Evolutionary conservation across 345 rosid species (phyloP), one percentile per base, ranked within the genome.

Genomic region (Pistacia atlantica): DNA sequence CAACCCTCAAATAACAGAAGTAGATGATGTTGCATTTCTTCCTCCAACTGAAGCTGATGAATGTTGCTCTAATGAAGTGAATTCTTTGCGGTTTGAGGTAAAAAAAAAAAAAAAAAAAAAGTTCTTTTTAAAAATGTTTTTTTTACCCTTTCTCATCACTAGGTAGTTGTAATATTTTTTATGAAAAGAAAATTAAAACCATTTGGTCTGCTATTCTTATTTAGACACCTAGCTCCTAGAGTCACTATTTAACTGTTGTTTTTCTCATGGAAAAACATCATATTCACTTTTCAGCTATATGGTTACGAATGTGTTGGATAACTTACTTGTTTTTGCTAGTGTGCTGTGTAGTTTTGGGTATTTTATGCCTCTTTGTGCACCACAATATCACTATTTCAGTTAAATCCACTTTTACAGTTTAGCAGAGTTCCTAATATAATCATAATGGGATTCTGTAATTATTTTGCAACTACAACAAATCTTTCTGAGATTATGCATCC

Each of bases 31-130:
- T 79, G 79, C 38, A 76, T 60, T 68, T 66, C 62, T 68, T 81
- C 75, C 75, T 82, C 83, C 82, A 73, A 69, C 74, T 75, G 84
- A 84, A 74, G 83, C 73, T 74, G 78, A 68, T 74, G 78, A 68
- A 66, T 65, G 76, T 74, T 76, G 20, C 80, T 83, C 85, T 28
- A 78, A 76, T 65, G 75, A 82, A 45, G 76, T 81, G 18, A 74
- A 84, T 81, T 87, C 82, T 77, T 84, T 92, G 72, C 89, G 93
- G 76, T 91, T 92, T 86, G 97, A 94, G 97, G 98, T 94, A 90
- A 74, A 51, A 5, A 12, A 51, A 51, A 51, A 10, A 51, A 51
- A 11, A 51, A 51, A 51, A 10, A 51, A 25, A 51, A 11, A 51
- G 11, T 33, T 72, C 35, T 17, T 28, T 61, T 33, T 55, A 35